phyloP scores from a whole-genome alignment of 441 rosid species.

The Isatis lusitanica region DNA sequence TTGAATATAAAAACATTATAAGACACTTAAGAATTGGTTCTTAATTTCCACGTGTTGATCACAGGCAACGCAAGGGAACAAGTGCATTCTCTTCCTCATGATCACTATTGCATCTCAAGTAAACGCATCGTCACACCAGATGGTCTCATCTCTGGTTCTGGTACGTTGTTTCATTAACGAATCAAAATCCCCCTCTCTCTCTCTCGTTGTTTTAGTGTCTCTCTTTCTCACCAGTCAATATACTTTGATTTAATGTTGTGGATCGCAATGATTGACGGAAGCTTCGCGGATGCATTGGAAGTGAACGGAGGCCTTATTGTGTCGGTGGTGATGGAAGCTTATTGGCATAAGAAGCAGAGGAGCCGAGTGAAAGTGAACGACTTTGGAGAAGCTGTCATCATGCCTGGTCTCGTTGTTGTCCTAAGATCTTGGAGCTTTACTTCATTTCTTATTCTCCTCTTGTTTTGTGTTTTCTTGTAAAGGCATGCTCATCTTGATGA shows the following conservation, averaged over 20 bases:
- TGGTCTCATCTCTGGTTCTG: slow-evolving; percentile 80
- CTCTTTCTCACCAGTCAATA: background rate
- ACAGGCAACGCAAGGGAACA: slow-evolving; percentile 21
- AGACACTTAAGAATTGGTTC: too few species aligned
- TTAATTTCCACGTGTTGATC: too few species aligned
- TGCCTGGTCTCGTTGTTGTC: slow-evolving; percentile 12
- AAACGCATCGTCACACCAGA: slow-evolving; percentile 69
- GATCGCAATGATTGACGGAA: background rate
- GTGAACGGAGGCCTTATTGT: slow-evolving; percentile 58
- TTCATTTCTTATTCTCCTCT: background rate
- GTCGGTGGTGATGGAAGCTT: slow-evolving; percentile 62
- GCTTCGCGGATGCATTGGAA: slow-evolving; percentile 53
- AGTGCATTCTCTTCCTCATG: slow-evolving; percentile 72
- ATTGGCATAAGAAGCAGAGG: slow-evolving; percentile 52
- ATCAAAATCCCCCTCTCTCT: too few species aligned
- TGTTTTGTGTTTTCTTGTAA: background rate
- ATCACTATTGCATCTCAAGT: slow-evolving; percentile 77
- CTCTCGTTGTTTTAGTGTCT: too few species aligned
- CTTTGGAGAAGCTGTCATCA: slow-evolving; percentile 6
- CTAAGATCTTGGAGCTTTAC: background rate
- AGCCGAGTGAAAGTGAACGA: slow-evolving; percentile 45
- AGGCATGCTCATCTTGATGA: slow-evolving; percentile 97
- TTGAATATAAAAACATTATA: too few species aligned
- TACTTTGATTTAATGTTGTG: background rate
- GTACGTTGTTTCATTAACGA: slow-evolving; percentile 36